Conservation (phyloP, 371 early-diverging fungal genomes). For the Rhizopus microsporus region DNA sequence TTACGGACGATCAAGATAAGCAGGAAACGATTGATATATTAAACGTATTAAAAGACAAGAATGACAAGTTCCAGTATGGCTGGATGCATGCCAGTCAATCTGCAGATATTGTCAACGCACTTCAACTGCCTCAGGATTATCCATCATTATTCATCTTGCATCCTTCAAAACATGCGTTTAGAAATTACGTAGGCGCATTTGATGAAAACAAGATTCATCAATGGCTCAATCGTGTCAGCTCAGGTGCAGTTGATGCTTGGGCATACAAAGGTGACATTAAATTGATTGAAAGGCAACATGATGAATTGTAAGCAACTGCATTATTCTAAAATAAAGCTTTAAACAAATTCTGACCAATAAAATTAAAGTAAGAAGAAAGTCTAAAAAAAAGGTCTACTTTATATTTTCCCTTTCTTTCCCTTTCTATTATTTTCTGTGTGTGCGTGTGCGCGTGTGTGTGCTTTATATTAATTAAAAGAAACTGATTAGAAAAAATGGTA, state of each 20-base stretch:
- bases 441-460: too few relatives aligned
- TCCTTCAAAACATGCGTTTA: constrained; percentile 63
- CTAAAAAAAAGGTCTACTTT: too few relatives aligned
- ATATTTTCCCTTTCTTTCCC: too few relatives aligned
- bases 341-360: too few relatives aligned
- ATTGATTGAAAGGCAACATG: constrained; percentile 13
- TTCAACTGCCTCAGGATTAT: constrained; percentile 70
- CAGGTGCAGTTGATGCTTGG: constrained; percentile 50
- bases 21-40: constrained; percentile 56
- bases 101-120: constrained; percentile 51
- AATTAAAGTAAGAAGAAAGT: background rate
- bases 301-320: constrained; percentile 11
- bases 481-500: too few relatives aligned
- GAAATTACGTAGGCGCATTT: constrained; percentile 74
- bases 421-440: too few relatives aligned
- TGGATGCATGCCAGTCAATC: constrained; percentile 73
- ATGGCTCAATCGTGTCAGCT: constrained; percentile 51
- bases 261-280: constrained; percentile 32
- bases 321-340: background rate
- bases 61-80: constrained; percentile 43
- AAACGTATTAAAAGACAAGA: constrained; percentile 52
- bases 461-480: too few relatives aligned
- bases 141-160: constrained; percentile 72
- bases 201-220: constrained; percentile 58
- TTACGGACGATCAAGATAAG: constrained; percentile 62